Percentiles rank a stretch among this genome's conserved stretches.
Evolutionary conservation across 257 asterid species (phyloP).

Genomic region (Ilex aquifolium): DNA sequence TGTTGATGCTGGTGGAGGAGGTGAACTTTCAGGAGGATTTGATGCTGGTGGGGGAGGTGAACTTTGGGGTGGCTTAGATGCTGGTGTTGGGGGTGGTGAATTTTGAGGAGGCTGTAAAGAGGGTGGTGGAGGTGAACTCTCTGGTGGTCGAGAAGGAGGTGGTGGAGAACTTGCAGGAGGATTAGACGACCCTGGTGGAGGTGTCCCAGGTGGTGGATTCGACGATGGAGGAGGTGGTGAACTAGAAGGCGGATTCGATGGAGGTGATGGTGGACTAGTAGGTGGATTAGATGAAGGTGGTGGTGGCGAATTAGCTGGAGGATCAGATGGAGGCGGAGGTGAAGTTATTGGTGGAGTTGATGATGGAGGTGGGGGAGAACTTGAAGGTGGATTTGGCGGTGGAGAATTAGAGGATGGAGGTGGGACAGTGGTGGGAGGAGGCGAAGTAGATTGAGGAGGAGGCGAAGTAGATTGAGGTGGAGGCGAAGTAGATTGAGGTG

Average conservation of each 20-base stretch:
- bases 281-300: conserved; percentile 30
- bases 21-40: conserved; percentile 9
- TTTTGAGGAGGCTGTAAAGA: conserved; percentile 23
- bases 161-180: conserved; percentile 7
- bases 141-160: conserved; percentile 1
- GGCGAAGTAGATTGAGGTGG: neutral
- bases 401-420: conserved; percentile 26
- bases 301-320: conserved; percentile 35
- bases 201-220: conserved; percentile 18
- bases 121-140: conserved; percentile 16
- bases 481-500: conserved; percentile 17
- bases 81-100: conserved; percentile 28
- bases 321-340: conserved; percentile 24
- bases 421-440: conserved; percentile 20
- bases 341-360: conserved; percentile 11
- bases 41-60: conserved; percentile 44
- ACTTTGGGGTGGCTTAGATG: conserved; percentile 34
- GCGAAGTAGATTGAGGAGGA: conserved; percentile 29
- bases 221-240: conserved; percentile 27
- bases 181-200: conserved; percentile 19
- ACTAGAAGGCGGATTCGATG: conserved; percentile 15
- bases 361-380: conserved; percentile 24
- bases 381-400: conserved; percentile 16
- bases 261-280: conserved; percentile 31
- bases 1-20: conserved; percentile 15